These are phyloP conservation scores for Tuber aestivum DNA, from an alignment of 495 filamentous ascomycete genomes.

Conservation along the genomic window DNA sequence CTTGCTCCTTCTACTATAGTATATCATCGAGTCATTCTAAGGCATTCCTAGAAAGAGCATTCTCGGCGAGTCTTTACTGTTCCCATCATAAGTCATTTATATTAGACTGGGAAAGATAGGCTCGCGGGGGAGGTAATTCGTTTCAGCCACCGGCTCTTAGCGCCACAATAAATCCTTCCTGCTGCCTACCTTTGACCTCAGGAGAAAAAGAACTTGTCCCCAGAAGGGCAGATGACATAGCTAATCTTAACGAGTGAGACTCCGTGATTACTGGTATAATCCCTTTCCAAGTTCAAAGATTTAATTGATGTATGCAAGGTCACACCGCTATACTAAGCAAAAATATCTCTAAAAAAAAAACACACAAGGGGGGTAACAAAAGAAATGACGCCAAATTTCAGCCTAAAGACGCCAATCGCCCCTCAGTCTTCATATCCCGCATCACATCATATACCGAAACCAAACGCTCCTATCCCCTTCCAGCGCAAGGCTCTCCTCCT, in stretches of 20 bases:
- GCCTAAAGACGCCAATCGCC: too few species aligned
- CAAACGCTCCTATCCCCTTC: constrained; percentile 37
- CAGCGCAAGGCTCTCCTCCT: constrained; percentile 34
- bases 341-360: neutral
- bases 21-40: neutral
- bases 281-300: neutral
- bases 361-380: neutral
- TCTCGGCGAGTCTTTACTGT: neutral
- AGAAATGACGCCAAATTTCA: neutral
- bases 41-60: neutral
- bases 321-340: neutral
- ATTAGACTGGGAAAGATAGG: neutral
- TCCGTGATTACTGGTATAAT: neutral
- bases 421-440: neutral
- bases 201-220: neutral
- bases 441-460: constrained; percentile 37
- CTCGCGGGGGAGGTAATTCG: neutral
- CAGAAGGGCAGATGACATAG: neutral
- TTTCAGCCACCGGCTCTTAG: too few species aligned
- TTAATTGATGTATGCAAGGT: neutral
- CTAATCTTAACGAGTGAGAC: neutral
- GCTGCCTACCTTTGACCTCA: neutral
- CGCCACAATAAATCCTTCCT: neutral
- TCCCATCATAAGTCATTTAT: neutral
- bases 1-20: neutral